Evolutionary conservation across 345 rosid genomes (phyloP), one percentile per base, ranked within the genome.

Genomic region (Fremontodendron californicum): DNA sequence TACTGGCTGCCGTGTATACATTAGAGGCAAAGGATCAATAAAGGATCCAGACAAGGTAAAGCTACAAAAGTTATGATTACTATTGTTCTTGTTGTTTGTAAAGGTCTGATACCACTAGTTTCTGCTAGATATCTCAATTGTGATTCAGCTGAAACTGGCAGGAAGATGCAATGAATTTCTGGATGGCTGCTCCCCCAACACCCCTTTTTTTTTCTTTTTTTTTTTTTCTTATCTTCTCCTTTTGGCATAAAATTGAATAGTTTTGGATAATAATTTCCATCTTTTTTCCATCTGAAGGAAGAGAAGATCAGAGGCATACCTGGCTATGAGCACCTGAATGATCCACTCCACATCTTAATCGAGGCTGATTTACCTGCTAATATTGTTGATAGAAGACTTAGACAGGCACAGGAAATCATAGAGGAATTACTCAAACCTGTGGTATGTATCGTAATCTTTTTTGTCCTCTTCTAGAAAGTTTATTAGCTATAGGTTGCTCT

Each of bases 371-470:
- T 88, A 77, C 93, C 93, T 55, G 88, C 87, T 68, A 88, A 81
- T 71, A 61, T 88, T 37, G 93, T 91, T 37, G 95, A 91, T 65
- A 52, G 81, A 37, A 89, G 84, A 75, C 78, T 91, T 73, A 87
- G 91, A 58, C 95, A 91, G 67, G 95, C 95, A 19, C 93, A 91
- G 79, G 90, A 87, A 80, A 85, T 91, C 49, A 95, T 95, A 19
- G 97, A 89, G 85, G 99, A 93, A 83, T 87, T 93, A 74, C 98
- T 94, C 70, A 92, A 91, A 73, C 98, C 97, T 64, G 97, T 94
- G 97, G 98, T 92, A 82, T 54, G 83, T 80, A 58, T 84, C 18
- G 25, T 21, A 70, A 42, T 64, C 37, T 39, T n/a, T n/a, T n/a
- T n/a, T 66, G 45, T 80, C 33, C 55, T 39, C 18, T 21, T 73